Evolutionary conservation across 495 filamentous ascomycete species (phyloP).

Genomic region (Endocarpon pusillum): DNA sequence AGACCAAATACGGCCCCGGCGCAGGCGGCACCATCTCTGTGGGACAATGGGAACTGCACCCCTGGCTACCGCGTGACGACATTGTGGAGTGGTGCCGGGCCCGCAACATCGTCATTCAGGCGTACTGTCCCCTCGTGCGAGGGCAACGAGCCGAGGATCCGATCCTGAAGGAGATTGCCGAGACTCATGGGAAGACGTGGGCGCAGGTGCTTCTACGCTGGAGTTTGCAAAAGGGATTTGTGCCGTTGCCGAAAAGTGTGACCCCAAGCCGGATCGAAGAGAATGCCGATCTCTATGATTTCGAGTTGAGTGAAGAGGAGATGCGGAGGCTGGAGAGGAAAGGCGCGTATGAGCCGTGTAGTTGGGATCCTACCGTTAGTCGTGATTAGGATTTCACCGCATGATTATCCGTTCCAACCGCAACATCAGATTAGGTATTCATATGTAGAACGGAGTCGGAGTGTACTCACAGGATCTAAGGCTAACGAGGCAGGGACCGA

Average conservation of each 20-base stretch:
- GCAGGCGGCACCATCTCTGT: slow-evolving; percentile 63
- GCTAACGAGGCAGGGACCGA: no score
- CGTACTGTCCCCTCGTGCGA: slow-evolving; percentile 64
- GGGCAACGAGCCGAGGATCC: slow-evolving; percentile 49
- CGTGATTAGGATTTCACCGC: no score
- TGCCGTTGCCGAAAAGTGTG: slow-evolving; percentile 43
- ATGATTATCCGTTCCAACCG: no score
- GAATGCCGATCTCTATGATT: slow-evolving; percentile 68
- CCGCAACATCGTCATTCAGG: slow-evolving; percentile 54
- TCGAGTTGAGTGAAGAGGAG: slow-evolving; percentile 47
- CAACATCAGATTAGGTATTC: no score
- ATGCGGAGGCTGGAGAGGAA: slow-evolving; percentile 39
- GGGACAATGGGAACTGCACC: slow-evolving; percentile 81
- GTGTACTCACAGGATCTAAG: no score
- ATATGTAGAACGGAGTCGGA: no score
- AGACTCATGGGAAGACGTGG: slow-evolving; percentile 55
- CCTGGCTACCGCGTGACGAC: slow-evolving; percentile 63
- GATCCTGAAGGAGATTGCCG: slow-evolving; percentile 36
- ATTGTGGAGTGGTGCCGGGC: slow-evolving; percentile 60
- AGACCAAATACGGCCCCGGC: slow-evolving; percentile 40
- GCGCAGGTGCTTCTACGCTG: slow-evolving; percentile 73
- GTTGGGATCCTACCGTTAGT: slow-evolving; percentile 45
- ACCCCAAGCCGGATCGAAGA: slow-evolving; percentile 42
- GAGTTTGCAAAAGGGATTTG: slow-evolving; percentile 65
- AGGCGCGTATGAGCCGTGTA: slow-evolving; percentile 37